Conservation (phyloP, 441 rosid genomes). For the Geranium incanum region DNA sequence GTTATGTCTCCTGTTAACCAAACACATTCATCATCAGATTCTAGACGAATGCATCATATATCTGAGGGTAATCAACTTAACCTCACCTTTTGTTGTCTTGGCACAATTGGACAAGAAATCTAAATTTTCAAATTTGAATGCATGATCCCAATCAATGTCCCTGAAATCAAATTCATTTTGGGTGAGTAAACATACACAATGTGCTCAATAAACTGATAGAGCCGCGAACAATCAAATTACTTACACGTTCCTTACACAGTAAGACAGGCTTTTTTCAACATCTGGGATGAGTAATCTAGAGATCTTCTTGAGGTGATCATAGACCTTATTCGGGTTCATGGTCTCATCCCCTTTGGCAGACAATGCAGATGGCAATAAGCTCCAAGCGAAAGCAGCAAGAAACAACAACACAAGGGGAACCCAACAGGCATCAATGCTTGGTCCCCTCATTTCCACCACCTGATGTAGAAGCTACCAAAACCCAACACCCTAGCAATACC, state of each 20-base stretch:
- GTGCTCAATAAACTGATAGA: neutral
- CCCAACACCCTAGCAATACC: neutral
- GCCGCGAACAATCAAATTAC: constrained; percentile 20
- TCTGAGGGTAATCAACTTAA: constrained; percentile 9
- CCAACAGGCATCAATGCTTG: constrained; percentile 6
- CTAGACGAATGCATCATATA: neutral
- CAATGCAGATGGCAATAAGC: neutral
- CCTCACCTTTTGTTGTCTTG: constrained; percentile 39
- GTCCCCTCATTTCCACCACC: constrained; percentile 4
- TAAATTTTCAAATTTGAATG: constrained; percentile 43
- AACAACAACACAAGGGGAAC: constrained; percentile 2
- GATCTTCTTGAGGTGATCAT: constrained; percentile 26
- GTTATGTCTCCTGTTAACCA: constrained; percentile 43
- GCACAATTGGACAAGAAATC: constrained; percentile 47
- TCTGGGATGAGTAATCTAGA: constrained; percentile 35
- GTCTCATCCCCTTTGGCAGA: neutral
- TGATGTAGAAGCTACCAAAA: neutral
- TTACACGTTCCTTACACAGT: constrained; percentile 70
- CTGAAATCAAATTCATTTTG: constrained; percentile 27
- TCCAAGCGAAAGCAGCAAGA: neutral
- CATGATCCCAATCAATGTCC: constrained; percentile 46
- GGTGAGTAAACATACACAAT: constrained; percentile 11
- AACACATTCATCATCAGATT: constrained; percentile 12
- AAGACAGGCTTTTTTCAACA: constrained; percentile 36
- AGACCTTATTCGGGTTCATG: neutral